A percentile compares a stretch with the other conserved stretches of the same genome.
Conservation (phyloP, 163 green algal genomes). For the Scenedesmus sp. region DNA sequence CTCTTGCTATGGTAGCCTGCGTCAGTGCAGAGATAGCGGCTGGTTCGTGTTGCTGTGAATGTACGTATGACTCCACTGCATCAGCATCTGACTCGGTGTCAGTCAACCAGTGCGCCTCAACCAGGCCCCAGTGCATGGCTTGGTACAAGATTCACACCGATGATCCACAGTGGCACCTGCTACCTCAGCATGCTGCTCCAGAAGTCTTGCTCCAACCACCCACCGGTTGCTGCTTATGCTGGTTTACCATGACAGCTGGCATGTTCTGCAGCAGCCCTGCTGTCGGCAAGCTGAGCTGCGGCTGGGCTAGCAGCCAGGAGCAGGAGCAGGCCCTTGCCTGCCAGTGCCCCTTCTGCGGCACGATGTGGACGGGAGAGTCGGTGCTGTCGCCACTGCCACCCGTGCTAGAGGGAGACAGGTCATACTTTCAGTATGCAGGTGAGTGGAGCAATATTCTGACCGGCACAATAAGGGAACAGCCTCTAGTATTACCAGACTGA, state of each 20-base stretch:
- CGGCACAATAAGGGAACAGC: no score
- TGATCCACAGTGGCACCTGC: background rate
- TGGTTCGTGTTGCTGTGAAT: no score
- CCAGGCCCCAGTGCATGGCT: no score
- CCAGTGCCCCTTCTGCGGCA: background rate
- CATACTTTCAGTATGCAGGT: background rate
- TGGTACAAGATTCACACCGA: no score
- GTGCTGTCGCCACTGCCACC: background rate
- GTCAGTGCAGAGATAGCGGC: no score
- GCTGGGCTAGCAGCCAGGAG: background rate
- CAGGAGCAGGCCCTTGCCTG: background rate
- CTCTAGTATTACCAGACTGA: no score
- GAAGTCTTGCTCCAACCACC: background rate
- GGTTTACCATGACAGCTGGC: background rate
- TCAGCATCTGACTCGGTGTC: no score
- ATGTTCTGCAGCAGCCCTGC: background rate
- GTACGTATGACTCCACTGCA: no score
- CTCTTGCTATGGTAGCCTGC: no score
- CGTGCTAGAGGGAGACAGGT: background rate
- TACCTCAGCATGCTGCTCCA: background rate
- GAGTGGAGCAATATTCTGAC: no score
- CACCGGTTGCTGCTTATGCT: background rate
- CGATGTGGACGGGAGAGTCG: background rate
- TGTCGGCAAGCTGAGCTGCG: background rate
- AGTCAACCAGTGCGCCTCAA: no score